These are phyloP conservation scores for Vigna unguiculata DNA, from an alignment of 306 rosid genomes.

Conservation along the genomic window DNA sequence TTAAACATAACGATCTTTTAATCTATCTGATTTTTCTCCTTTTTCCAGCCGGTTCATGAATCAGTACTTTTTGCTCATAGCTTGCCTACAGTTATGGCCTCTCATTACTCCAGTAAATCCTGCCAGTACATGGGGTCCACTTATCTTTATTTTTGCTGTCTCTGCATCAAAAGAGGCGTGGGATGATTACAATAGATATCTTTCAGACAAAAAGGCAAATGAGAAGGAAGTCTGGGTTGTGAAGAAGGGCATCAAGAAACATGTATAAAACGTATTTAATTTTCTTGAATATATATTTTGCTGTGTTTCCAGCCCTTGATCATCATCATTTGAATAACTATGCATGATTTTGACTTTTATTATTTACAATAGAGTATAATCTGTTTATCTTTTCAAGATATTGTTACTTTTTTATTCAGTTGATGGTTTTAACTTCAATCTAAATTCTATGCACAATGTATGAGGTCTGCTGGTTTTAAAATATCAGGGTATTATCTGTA, in stretches of 20 bases:
- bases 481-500: conserved; percentile 12
- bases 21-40: conserved; percentile 38
- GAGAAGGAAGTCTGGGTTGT: conserved; percentile 97
- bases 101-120: conserved; percentile 99
- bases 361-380: conserved; percentile 14
- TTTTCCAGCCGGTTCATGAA: conserved; percentile 98
- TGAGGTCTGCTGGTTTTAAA: conserved; percentile 20
- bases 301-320: conserved; percentile 15
- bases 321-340: conserved; percentile 39
- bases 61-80: conserved; percentile 97
- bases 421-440: conserved; percentile 33
- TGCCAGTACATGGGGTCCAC: conserved; percentile 99
- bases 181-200: conserved; percentile 97
- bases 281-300: conserved; percentile 28
- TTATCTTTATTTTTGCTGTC: conserved; percentile 95
- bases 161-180: conserved; percentile 99
- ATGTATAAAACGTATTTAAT: conserved; percentile 53
- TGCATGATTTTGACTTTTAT: conserved; percentile 22
- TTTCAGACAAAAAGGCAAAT: conserved; percentile 96
- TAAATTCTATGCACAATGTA: conserved; percentile 19
- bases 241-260: conserved; percentile 78
- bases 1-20: conserved; percentile 35
- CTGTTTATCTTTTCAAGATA: conserved; percentile 32
- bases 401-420: conserved; percentile 32
- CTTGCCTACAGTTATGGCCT: conserved; percentile 98